Percentiles rank a stretch among this genome's conserved stretches.
Evolutionary conservation across 129 eudicot genomes (phyloP).

Genomic region (Pseudognaphalium luteoalbum): DNA sequence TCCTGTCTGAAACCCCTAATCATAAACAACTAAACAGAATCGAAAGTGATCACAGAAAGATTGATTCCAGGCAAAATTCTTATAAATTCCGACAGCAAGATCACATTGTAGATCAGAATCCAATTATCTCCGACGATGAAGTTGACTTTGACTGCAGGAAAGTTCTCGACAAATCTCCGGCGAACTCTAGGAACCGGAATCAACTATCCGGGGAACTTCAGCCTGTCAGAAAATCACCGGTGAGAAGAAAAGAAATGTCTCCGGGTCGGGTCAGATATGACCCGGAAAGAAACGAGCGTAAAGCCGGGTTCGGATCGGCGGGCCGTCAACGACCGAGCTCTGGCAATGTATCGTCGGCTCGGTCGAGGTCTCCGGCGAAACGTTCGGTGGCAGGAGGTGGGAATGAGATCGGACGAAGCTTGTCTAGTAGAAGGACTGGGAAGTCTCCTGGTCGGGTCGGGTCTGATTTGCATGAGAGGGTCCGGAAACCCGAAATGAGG

Average conservation of each 20-base stretch:
- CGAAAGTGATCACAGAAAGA: slow-evolving; percentile 20
- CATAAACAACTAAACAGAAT: slow-evolving; percentile 24
- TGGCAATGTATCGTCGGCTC: slow-evolving; percentile 12
- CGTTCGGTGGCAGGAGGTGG: slow-evolving; percentile 30
- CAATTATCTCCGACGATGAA: slow-evolving; percentile 40
- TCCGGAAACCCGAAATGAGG: slow-evolving; percentile 20
- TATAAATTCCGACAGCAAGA: slow-evolving; percentile 12
- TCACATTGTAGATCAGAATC: slow-evolving; percentile 12
- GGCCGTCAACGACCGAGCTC: slow-evolving; percentile 19
- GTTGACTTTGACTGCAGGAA: slow-evolving; percentile 27
- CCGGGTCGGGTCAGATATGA: slow-evolving; percentile 45
- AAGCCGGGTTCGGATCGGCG: slow-evolving; percentile 30
- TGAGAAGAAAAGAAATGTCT: slow-evolving; percentile 45
- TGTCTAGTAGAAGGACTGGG: slow-evolving; percentile 56
- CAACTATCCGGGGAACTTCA: slow-evolving; percentile 39
- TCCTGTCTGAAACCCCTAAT: slow-evolving; percentile 48
- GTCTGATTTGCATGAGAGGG: slow-evolving; percentile 45
- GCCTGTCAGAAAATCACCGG: slow-evolving; percentile 47
- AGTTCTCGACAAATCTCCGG: slow-evolving; percentile 41
- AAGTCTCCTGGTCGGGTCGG: slow-evolving; percentile 70
- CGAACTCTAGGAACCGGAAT: slow-evolving; percentile 31
- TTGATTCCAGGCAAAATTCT: neutral
- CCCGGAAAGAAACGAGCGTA: slow-evolving; percentile 21
- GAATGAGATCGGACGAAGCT: slow-evolving; percentile 47
- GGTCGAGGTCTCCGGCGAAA: slow-evolving; percentile 71